Base-by-base conservation (phyloP, 805 yeast genomes). In the Naumovozyma castellii region DNA sequence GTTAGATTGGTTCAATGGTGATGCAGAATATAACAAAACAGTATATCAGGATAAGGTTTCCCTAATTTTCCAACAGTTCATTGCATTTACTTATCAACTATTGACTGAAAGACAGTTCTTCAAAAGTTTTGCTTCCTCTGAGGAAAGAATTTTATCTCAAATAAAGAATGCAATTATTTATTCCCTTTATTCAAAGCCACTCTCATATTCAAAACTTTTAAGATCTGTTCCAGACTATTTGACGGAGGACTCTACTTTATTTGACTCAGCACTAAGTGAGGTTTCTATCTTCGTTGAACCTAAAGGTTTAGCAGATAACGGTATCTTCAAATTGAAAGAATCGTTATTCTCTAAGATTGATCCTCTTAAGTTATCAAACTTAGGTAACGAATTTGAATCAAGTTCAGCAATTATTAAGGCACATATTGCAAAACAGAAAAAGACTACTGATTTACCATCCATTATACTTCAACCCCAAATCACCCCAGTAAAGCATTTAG, bases 11-110 rank as follows among this genome's bases (percentile, higher is more conserved):
- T 72, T 61, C 45, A 43, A 43, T 17, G 68, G 69, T 15, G 57
- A 62, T 2, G 51, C 51, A 2, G 44, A 49, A 4, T 46, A 48
- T 13, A 53, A 50, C 2, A 63, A 69, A 25, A 79, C 78, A 16
- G 73, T 72, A 10, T 67, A 66, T 22, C 74, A 70, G 32, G 66
- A 61, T 17, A 68, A 66, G 42, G 63, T 77, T 1, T 65, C 71
- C 2, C 73, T 75, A 41, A 74, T 90, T 62, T 64, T 86, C 16
- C 97, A 88, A 52, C 95, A 86, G 50, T 79, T 86, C 45, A 53
- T 87, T 35, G 75, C 78, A 25, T 80, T 80, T 44, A 62, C 87
- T 43, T 81, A 86, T 43, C 75, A 76, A 36, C 47, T 86, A 8
- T 55, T 87, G 15, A 76, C 83, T 1, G 94, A 85, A 49, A 79